phyloP scores from a whole-genome alignment of 208 protist species.

The Trypanosoma scelopori region DNA sequence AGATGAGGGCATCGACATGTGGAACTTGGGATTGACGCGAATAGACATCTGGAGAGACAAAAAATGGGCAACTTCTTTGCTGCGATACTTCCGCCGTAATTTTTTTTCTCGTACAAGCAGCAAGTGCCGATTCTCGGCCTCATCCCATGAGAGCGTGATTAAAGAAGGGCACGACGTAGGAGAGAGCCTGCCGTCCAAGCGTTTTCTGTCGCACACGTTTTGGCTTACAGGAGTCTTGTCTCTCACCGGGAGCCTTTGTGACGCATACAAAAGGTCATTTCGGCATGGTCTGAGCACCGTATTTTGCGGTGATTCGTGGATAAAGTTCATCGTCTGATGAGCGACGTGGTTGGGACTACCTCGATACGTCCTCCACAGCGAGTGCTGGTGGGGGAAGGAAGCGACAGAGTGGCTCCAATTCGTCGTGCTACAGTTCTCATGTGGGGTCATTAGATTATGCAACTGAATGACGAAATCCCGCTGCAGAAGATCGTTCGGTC shows the following conservation, averaged over 20 bases:
- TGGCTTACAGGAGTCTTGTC: background rate
- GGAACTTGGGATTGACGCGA: constrained; percentile 10
- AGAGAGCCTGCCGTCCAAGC: background rate
- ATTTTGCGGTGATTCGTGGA: constrained; percentile 8
- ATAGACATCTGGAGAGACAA: constrained; percentile 11
- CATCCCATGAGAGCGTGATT: constrained; percentile 19
- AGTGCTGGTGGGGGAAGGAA: background rate
- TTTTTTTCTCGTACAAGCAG: constrained; percentile 18
- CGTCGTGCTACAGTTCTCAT: background rate
- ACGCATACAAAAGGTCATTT: constrained; percentile 22
- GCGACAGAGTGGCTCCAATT: background rate
- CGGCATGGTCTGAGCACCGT: constrained; percentile 7
- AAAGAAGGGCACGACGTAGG: background rate
- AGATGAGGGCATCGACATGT: constrained; percentile 2
- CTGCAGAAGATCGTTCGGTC: constrained; percentile 15
- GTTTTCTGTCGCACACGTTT: too few species aligned
- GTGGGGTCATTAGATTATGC: background rate
- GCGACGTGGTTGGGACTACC: background rate
- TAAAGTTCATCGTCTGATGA: background rate
- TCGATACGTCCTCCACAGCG: background rate
- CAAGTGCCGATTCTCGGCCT: constrained; percentile 26
- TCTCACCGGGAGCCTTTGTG: background rate
- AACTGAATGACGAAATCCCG: background rate
- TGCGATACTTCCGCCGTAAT: constrained; percentile 18
- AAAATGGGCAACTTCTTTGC: constrained; percentile 27